Conservation (phyloP, 2,329 filamentous ascomycete genomes). For the Graphilbum fragrans region DNA sequence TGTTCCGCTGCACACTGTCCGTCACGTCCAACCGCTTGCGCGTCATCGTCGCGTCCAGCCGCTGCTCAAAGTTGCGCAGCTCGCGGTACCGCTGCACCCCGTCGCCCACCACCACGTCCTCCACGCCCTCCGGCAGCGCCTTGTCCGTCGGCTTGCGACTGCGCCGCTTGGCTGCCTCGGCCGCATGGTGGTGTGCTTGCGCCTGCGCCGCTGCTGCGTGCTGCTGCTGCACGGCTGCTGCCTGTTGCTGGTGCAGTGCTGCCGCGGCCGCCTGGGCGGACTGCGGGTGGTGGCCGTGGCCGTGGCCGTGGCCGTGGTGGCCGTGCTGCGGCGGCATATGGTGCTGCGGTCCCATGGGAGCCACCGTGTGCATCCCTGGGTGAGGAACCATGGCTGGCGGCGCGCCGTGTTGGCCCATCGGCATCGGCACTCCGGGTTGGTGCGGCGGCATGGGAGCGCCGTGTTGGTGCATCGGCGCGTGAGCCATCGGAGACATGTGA, state of each 20-base stretch:
- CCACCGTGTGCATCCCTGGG: neutral
- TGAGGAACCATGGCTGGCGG: neutral
- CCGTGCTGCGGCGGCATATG: neutral
- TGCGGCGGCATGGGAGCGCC: neutral
- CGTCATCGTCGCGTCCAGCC: conserved; percentile 84
- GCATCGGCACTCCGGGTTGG: neutral
- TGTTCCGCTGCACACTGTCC: conserved; percentile 61
- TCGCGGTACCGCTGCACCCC: conserved; percentile 72
- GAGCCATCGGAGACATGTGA: conserved; percentile 6
- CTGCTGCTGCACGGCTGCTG: conserved; percentile 40
- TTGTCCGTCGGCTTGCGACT: conserved; percentile 89
- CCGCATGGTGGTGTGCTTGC: conserved; percentile 39
- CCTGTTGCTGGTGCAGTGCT: conserved; percentile 24
- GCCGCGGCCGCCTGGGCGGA: neutral
- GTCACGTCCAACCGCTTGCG: conserved; percentile 86
- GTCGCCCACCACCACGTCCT: conserved; percentile 71
- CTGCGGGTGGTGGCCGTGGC: conserved; percentile 3
- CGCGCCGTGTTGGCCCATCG: neutral
- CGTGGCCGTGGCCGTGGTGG: neutral
- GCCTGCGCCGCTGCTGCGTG: conserved; percentile 39
- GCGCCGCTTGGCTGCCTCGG: conserved; percentile 63
- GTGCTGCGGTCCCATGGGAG: neutral
- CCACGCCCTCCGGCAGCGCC: conserved; percentile 82
- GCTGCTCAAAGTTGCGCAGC: conserved; percentile 75
- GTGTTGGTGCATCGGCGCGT: conserved; percentile 4